A percentile compares a stretch with the other conserved stretches of the same genome.
Conservation (phyloP, 208 protist genomes). For the Trypanosoma theileri region DNA sequence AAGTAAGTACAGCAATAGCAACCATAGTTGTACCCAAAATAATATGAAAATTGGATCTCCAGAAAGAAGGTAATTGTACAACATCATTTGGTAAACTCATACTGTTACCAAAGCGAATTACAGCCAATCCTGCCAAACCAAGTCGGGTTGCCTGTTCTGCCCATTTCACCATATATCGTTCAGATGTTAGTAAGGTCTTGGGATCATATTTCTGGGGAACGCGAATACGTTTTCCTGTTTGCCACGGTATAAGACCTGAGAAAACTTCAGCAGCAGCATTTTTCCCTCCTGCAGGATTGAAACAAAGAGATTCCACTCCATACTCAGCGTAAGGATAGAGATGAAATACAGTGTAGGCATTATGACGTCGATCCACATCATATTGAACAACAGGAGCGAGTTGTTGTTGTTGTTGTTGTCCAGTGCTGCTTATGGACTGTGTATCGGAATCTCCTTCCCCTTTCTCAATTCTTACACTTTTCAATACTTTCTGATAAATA, state of each 20-base stretch:
- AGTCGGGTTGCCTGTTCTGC: constrained; percentile 62
- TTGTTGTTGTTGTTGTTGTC: constrained; percentile 1
- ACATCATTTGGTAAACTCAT: constrained; percentile 63
- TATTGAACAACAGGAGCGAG: constrained; percentile 69
- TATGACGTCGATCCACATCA: constrained; percentile 69
- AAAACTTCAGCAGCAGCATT: constrained; percentile 69
- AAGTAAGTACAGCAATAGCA: constrained; percentile 45
- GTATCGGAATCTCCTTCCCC: not conserved
- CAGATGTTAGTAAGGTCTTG: constrained; percentile 86
- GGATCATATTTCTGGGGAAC: constrained; percentile 92
- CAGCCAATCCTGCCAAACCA: constrained; percentile 67
- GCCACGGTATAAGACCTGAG: constrained; percentile 82
- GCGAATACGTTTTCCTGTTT: constrained; percentile 86
- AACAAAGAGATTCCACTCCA: constrained; percentile 82
- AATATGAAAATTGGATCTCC: constrained; percentile 71
- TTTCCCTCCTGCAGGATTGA: constrained; percentile 34
- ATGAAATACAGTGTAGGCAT: constrained; percentile 77
- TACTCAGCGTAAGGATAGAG: constrained; percentile 80
- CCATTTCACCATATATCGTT: constrained; percentile 91
- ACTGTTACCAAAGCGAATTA: constrained; percentile 75
- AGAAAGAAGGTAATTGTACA: constrained; percentile 43
- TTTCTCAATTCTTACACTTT: not conserved
- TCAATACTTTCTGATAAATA: constrained; percentile 67
- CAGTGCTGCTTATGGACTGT: not conserved
- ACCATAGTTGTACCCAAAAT: constrained; percentile 60